Evolutionary conservation across 176 grass and related monocot species (phyloP), one percentile per base, ranked within the genome.

Genomic region (Carex littledalei): DNA sequence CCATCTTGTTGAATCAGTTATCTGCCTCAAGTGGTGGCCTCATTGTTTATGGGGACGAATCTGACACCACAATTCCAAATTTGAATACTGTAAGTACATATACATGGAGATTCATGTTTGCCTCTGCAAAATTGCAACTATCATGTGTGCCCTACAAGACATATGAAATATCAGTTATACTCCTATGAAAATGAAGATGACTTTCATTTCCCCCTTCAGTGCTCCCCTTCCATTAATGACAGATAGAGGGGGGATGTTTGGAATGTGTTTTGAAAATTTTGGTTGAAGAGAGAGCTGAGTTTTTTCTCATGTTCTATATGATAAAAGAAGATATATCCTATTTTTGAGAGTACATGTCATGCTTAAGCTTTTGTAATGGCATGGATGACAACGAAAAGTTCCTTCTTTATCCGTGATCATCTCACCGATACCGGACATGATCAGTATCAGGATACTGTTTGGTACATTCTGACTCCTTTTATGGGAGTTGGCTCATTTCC

Each of bases 31-130:
- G 90, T 91, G 89, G 78, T 84, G 63, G 54, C 10, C 64, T 82
- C 17, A 86, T 88, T 78, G 66, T 86, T 22, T 91, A 88, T 89
- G 91, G 88, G 53, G 91, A 99, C 77, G 96, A 95, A 84, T 95
- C 90, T 78, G 93, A 88, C 84, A 94, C 91, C 71, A 93, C 96
- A 26, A 89, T 99, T 79, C 85, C 87, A 84, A 90, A 82, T 76
- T 89, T 99, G 60, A 99, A 99, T 78, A 95, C 52, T 68, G 96
- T 99, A 95, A 84, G 96, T 22, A 87, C 67, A 58, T 85, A 37
- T 75, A 86, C 55, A 78, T 49, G 18, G 53, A 31, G 3, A 9
- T 55, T 55, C 50, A 78, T 56, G 26, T 78, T 78, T 78, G 24
- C 50, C 0, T 78, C 49, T 75, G 71, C 24, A 34, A 56, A 34